Percentiles rank a stretch among this genome's conserved stretches.
phyloP scores from a whole-genome alignment of 257 asterid species.

The Przewalskia tangutica region DNA sequence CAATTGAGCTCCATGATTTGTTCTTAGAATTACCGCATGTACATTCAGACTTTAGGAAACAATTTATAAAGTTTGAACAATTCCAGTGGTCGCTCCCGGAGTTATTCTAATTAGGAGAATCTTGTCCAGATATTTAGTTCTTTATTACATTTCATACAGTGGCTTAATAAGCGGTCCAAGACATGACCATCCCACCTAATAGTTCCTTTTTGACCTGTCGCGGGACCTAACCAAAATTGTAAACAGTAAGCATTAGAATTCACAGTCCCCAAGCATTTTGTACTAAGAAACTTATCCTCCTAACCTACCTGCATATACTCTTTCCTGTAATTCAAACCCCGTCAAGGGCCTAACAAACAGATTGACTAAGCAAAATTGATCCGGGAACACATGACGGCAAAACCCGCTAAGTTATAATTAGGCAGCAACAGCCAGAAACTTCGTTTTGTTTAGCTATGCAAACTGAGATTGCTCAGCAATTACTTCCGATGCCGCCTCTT shows the following conservation, averaged over 20 bases:
- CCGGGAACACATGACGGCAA: background rate
- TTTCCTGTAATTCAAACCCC: background rate
- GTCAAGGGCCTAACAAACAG: background rate
- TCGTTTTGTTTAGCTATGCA: background rate
- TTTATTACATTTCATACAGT: background rate
- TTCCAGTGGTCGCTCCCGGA: background rate
- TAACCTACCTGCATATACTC: background rate
- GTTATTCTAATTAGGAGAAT: background rate
- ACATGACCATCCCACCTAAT: background rate
- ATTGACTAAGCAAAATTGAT: background rate
- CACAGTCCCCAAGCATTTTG: background rate
- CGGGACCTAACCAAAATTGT: background rate
- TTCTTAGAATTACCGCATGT: too few relatives aligned
- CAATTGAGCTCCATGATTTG: too few relatives aligned
- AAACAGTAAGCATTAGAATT: background rate
- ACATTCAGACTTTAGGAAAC: background rate
- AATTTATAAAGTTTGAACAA: background rate
- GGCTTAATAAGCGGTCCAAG: background rate
- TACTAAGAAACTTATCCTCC: background rate
- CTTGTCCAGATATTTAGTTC: background rate
- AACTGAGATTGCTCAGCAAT: background rate
- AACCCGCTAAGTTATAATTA: background rate
- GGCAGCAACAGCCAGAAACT: background rate
- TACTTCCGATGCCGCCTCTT: slow-evolving; percentile 90
- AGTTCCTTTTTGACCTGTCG: background rate